These are phyloP conservation scores for Aspergillus sp. DNA, from an alignment of 2,329 filamentous ascomycete genomes.

Conservation along the genomic window DNA sequence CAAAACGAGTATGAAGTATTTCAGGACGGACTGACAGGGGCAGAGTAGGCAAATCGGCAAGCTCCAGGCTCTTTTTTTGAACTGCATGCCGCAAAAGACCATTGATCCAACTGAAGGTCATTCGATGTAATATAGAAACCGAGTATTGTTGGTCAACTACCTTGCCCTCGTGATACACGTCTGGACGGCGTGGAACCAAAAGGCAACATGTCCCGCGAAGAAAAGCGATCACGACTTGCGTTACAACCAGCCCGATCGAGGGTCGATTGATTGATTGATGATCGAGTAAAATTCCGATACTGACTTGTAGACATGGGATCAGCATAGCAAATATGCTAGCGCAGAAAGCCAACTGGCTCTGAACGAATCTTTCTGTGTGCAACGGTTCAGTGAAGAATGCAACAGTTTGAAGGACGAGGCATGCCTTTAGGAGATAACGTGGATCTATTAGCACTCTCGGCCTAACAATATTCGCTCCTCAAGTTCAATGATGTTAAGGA, in stretches of 20 bases:
- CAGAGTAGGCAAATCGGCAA: conserved; percentile 57
- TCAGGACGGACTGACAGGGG: conserved; percentile 50
- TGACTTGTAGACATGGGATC: conserved; percentile 18
- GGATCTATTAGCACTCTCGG: background rate
- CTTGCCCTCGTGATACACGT: conserved; percentile 55
- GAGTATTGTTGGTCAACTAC: conserved; percentile 60
- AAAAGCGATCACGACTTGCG: conserved; percentile 39
- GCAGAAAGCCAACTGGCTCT: conserved; percentile 25
- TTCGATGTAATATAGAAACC: conserved; percentile 53
- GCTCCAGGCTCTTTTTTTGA: conserved; percentile 54
- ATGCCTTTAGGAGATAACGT: conserved; percentile 11
- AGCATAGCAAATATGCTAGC: conserved; percentile 21
- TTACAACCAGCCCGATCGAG: conserved; percentile 43
- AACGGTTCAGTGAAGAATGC: conserved; percentile 30
- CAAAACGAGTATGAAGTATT: conserved; percentile 46
- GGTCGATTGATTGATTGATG: conserved; percentile 1
- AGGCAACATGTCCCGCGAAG: conserved; percentile 35
- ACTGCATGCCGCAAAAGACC: conserved; percentile 50
- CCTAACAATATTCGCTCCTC: conserved; percentile 3
- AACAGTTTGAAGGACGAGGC: conserved; percentile 27
- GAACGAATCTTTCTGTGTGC: conserved; percentile 23
- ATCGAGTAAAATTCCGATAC: conserved; percentile 25
- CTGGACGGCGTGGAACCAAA: conserved; percentile 59
- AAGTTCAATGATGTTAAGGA: background rate
- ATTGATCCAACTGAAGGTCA: conserved; percentile 60